Evolutionary conservation across 331 rosid genomes (phyloP).

Genomic region (Arachis monticola): DNA sequence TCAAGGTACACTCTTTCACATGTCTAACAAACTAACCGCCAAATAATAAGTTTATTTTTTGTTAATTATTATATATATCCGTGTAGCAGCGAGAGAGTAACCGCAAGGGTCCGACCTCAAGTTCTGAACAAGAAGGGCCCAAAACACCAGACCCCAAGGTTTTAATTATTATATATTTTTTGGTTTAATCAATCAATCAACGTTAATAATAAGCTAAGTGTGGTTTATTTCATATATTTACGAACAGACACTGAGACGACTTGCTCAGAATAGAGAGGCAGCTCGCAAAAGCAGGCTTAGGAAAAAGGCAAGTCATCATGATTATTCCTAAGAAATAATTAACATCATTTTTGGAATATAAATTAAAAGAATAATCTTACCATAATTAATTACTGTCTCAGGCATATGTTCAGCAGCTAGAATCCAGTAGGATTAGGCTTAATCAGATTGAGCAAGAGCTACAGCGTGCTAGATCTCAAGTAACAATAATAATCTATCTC

Average conservation of each 20-base stretch:
- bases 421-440: constrained; percentile 92
- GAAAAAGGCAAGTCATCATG: constrained; percentile 62
- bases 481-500: constrained; percentile 23
- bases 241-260: constrained; percentile 88
- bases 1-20: constrained; percentile 54
- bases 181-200: not conserved
- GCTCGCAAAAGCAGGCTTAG: constrained; percentile 99
- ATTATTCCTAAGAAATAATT: no score
- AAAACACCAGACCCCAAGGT: constrained; percentile 97
- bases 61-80: no score
- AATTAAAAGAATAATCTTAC: no score
- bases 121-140: constrained; percentile 93
- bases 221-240: constrained; percentile 2
- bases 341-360: no score
- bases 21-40: no score
- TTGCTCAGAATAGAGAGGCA: constrained; percentile 99
- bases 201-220: not conserved
- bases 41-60: no score
- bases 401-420: constrained; percentile 98
- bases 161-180: not conserved
- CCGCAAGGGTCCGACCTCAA: constrained; percentile 83
- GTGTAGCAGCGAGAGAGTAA: constrained; percentile 62
- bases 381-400: constrained; percentile 26
- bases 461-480: constrained; percentile 86
- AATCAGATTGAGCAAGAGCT: constrained; percentile 95